Evolutionary conservation across 2,329 filamentous ascomycete genomes (phyloP).

Genomic region (Hirsutella rhossiliensis): DNA sequence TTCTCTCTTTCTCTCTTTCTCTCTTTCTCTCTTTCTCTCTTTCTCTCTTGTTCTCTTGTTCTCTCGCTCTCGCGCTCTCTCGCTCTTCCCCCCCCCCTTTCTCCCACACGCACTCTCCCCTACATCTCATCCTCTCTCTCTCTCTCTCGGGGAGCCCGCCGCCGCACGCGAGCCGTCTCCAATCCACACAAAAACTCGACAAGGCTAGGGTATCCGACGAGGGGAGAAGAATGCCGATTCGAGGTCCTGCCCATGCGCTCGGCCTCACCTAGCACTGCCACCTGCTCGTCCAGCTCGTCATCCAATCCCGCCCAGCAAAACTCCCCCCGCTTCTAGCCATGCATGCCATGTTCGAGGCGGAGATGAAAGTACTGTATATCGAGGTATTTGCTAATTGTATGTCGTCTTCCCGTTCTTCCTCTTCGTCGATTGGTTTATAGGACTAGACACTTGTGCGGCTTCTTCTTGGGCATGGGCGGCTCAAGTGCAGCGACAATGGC

Average conservation of each 20-base stretch:
- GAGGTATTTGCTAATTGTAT: neutral
- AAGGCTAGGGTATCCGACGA: neutral
- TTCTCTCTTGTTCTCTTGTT: neutral
- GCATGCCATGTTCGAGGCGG: constrained; percentile 2
- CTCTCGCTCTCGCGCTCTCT: neutral
- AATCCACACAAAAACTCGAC: too few relatives aligned
- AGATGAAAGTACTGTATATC: constrained; percentile 3
- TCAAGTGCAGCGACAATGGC: constrained; percentile 93
- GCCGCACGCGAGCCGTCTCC: too few relatives aligned
- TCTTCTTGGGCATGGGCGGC: constrained; percentile 74
- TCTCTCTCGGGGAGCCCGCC: too few relatives aligned
- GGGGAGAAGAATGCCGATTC: neutral
- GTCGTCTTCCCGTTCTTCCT: neutral
- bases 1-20: too few relatives aligned
- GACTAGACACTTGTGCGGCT: constrained; percentile 55
- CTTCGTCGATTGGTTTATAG: constrained; percentile 32
- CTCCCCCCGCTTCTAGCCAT: constrained; percentile 2
- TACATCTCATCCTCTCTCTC: too few relatives aligned
- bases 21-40: too few relatives aligned
- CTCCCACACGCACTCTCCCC: too few relatives aligned
- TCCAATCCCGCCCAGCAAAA: constrained; percentile 1
- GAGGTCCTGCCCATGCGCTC: neutral
- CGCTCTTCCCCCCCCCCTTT: neutral
- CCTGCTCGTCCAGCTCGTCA: constrained; percentile 2
- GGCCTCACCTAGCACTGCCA: constrained; percentile 1